These are phyloP conservation scores for Piromyces sp. DNA, from an alignment of 192 early-diverging fungal species.

Conservation along the genomic window DNA sequence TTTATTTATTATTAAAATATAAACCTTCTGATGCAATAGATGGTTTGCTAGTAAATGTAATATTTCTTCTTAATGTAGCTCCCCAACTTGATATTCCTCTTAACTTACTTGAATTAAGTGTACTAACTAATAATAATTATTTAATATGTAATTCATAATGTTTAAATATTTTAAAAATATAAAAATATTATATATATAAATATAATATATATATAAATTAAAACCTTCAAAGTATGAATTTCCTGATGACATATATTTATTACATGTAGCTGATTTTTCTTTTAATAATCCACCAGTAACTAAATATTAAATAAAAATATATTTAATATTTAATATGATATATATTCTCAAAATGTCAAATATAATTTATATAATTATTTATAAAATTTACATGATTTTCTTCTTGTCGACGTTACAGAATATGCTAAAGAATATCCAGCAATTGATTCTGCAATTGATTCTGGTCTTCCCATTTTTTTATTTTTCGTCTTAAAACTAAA, in stretches of 20 bases:
- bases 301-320: too few relatives aligned
- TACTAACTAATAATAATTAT: neutral
- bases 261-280: neutral
- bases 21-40: neutral
- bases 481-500: neutral
- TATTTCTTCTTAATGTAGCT: neutral
- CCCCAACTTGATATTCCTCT: neutral
- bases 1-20: too few relatives aligned
- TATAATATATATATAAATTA: neutral
- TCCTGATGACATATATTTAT: neutral
- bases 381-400: neutral
- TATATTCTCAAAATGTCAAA: too few relatives aligned
- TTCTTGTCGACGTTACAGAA: neutral
- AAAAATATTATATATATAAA: too few relatives aligned
- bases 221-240: neutral
- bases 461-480: neutral
- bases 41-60: neutral
- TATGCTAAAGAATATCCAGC: neutral
- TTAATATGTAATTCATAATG: too few relatives aligned
- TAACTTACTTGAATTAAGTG: neutral
- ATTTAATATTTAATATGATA: too few relatives aligned
- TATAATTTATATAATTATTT: too few relatives aligned
- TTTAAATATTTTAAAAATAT: too few relatives aligned
- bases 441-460: neutral
- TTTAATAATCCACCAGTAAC: neutral